A percentile compares a stretch with the other conserved stretches of the same genome.
phyloP scores from a whole-genome alignment of 2,329 filamentous ascomycete species.

The Colletotrichum sublineola region DNA sequence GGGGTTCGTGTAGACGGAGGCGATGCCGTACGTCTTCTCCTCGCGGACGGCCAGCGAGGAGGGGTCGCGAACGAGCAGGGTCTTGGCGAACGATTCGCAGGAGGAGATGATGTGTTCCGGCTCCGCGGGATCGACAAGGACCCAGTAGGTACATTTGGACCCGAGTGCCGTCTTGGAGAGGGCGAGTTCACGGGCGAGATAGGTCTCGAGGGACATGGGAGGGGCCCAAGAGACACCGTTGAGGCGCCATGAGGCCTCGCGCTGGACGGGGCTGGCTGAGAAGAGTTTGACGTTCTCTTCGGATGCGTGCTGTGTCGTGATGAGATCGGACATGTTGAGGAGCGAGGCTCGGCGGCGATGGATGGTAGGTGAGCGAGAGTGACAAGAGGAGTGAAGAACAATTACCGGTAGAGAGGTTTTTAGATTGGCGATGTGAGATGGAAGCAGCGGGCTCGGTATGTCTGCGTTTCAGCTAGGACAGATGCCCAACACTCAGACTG shows the following conservation, averaged over 20 bases:
- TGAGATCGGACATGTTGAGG: conserved; percentile 30
- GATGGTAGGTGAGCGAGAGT: not conserved
- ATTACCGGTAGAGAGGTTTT: no score
- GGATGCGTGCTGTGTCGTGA: conserved; percentile 3
- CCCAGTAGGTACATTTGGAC: conserved; percentile 49
- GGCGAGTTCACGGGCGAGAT: conserved; percentile 47
- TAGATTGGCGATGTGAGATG: not conserved
- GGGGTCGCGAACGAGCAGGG: conserved; percentile 46
- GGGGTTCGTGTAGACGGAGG: conserved; percentile 54
- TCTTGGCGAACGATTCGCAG: conserved; percentile 47
- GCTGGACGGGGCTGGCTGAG: conserved; percentile 48
- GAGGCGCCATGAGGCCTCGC: conserved; percentile 49
- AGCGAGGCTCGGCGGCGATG: not conserved
- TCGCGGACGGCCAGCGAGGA: conserved; percentile 44
- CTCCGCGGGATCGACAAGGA: conserved; percentile 48
- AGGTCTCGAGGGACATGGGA: conserved; percentile 48
- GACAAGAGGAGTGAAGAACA: not conserved
- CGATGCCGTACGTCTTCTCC: conserved; percentile 50
- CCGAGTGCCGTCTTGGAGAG: conserved; percentile 48
- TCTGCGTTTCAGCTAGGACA: conserved; percentile 21
- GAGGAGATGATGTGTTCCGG: conserved; percentile 51
- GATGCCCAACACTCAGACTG: not conserved
- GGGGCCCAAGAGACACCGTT: conserved; percentile 49
- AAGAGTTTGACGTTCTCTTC: conserved; percentile 46
- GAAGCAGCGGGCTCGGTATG: not conserved